Base-by-base conservation (phyloP, 2,329 filamentous ascomycete genomes). In the Talaromyces albobiverticillius region DNA sequence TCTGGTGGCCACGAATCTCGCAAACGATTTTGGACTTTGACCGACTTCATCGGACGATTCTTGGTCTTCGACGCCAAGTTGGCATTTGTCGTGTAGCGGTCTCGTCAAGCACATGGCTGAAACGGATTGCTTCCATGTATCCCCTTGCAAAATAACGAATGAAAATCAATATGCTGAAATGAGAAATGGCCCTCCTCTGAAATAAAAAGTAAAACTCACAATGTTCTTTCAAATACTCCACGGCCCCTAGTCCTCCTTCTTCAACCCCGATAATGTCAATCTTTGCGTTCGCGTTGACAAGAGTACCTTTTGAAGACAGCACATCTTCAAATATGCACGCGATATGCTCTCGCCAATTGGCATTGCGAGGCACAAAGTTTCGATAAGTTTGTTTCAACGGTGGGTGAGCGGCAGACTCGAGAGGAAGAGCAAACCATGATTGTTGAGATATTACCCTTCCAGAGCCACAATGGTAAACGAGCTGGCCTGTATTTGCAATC, bases 401-500 rank as follows among this genome's bases (percentile, higher is more conserved):
- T 3, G 72, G 67, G 57, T 89, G 83, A 10, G 86, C 84, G 2
- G 84, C 79, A 46, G 83, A 88, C 54, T 78, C 76, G 61, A 86
- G 80, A 1, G 86, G 85, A 42, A 87, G 71, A 1, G 76, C 77
- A 7, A 76, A 66, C 77, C 86, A 88, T 3, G 78, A 79, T 0
- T 67, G 65, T 1, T 79, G 67, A 1, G 82, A 88, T 57, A 95
- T 76, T 0, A 84, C 77, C 46, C 81, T 79, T 49, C 79, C 72
- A 1, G 79, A 79, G 49, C 82, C 79, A 38, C 88, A 83, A 68
- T 88, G 89, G 85, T 90, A 96, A 62, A 86, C 76, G 16, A 89
- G 75, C 71, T 95, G 85, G 4, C 89, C 90, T 3, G 84, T 78
- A 66, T 96, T 96, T 43, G 90, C 82, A 23, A 96, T 75, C 25